phyloP scores from a whole-genome alignment of 176 grass and related monocot genomes.

The Avena eriantha region DNA sequence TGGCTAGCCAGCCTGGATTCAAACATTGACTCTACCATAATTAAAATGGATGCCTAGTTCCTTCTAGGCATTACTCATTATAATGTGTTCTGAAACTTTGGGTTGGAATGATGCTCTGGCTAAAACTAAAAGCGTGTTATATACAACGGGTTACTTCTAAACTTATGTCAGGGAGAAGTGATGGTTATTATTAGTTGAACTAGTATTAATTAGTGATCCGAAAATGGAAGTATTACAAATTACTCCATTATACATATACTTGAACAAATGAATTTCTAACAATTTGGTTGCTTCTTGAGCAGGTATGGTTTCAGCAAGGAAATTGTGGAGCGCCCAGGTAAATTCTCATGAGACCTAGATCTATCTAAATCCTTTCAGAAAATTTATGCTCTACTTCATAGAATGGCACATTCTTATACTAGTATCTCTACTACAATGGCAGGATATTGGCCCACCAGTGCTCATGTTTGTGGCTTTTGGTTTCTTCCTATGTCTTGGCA shows the following conservation, averaged over 20 bases:
- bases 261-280: slow-evolving; percentile 19
- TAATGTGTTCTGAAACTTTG: not conserved
- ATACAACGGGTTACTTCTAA: slow-evolving; percentile 10
- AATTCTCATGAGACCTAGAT: slow-evolving; percentile 9
- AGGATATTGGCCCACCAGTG: slow-evolving; percentile 87
- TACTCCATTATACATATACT: not conserved
- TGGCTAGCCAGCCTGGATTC: not conserved
- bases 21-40: not conserved
- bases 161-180: not conserved
- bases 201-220: not conserved
- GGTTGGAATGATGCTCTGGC: not conserved
- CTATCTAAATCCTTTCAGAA: slow-evolving; percentile 20
- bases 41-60: not conserved
- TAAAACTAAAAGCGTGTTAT: not conserved
- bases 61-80: not conserved
- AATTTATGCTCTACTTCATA: slow-evolving; percentile 11
- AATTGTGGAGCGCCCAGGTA: slow-evolving; percentile 89
- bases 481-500: slow-evolving; percentile 89
- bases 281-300: slow-evolving; percentile 31
- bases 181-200: not conserved
- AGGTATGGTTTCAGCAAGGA: slow-evolving; percentile 96
- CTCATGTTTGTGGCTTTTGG: slow-evolving; percentile 83
- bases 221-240: slow-evolving; percentile 13
- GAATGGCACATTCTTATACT: slow-evolving; percentile 7
- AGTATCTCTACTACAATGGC: slow-evolving; percentile 32